Conservation (phyloP, 2,329 filamentous ascomycete genomes). For the Capronia americana region DNA sequence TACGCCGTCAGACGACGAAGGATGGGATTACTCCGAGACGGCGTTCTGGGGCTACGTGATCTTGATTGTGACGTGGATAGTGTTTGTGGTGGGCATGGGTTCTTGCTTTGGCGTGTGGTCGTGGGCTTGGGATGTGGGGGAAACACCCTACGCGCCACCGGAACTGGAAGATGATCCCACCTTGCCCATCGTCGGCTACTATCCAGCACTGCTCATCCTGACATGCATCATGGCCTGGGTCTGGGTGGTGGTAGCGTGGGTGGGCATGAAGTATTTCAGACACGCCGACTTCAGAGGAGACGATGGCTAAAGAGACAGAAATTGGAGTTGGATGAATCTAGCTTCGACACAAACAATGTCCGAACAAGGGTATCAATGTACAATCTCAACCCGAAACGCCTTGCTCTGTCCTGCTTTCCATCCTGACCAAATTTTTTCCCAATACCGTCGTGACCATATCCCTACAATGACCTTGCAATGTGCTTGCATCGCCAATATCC, state of each 20-base stretch:
- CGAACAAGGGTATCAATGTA: not conserved
- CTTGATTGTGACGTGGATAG: slow-evolving; percentile 86
- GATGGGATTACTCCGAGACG: slow-evolving; percentile 92
- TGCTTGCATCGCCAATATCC: not conserved
- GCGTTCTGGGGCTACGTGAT: slow-evolving; percentile 99
- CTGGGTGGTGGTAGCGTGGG: slow-evolving; percentile 96
- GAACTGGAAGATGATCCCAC: slow-evolving; percentile 95
- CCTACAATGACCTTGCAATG: not conserved
- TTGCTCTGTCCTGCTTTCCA: slow-evolving; percentile 3
- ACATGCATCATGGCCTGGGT: slow-evolving; percentile 98
- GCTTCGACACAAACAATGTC: not conserved
- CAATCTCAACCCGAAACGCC: slow-evolving; percentile 12
- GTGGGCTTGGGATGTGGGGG: slow-evolving; percentile 98
- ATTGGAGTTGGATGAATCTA: not conserved
- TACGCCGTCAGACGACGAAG: slow-evolving; percentile 50
- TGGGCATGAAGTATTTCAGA: slow-evolving; percentile 99
- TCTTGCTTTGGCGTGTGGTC: slow-evolving; percentile 89
- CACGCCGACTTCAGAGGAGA: slow-evolving; percentile 87
- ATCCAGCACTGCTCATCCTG: slow-evolving; percentile 89
- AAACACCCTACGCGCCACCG: slow-evolving; percentile 92
- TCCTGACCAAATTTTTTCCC: not conserved
- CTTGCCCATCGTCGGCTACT: slow-evolving; percentile 94
- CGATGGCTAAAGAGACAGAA: slow-evolving; percentile 45
- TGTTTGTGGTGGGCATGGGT: slow-evolving; percentile 96
- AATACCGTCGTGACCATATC: not conserved